Evolutionary conservation across 75 land plant genomes (phyloP).

Genomic region (Cupressus sempervirens): DNA sequence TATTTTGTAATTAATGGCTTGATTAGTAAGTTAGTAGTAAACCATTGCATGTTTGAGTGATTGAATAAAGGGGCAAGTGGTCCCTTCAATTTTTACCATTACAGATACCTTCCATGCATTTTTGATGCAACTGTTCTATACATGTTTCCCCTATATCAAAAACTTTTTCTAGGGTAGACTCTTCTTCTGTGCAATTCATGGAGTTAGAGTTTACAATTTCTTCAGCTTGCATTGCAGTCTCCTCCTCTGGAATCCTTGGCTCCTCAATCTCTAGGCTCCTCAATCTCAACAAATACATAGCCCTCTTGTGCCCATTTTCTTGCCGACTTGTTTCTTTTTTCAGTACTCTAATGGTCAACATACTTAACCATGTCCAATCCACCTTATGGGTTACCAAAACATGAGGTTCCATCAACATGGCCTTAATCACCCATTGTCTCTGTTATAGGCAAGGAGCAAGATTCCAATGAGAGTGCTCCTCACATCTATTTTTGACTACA

Average conservation of each 20-base stretch:
- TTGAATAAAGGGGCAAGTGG: no score
- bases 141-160: neutral
- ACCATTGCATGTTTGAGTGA: no score
- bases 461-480: no score
- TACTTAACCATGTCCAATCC: conserved; percentile 93
- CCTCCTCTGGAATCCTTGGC: neutral
- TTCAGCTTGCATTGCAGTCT: neutral
- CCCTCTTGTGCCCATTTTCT: conserved; percentile 62
- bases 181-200: conserved; percentile 7
- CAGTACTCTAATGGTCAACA: conserved; percentile 48
- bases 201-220: conserved; percentile 2
- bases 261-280: conserved; percentile 2
- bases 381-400: conserved; percentile 77
- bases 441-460: conserved; percentile 66
- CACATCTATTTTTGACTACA: no score
- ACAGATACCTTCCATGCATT: conserved; percentile 6
- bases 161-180: neutral
- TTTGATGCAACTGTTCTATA: neutral
- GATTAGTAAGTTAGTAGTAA: no score
- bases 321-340: conserved; percentile 62
- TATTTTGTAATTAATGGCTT: no score
- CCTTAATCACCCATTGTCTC: conserved; percentile 80
- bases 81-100: conserved; percentile 14
- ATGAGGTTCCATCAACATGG: conserved; percentile 64
- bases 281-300: conserved; percentile 47